Base-by-base conservation (phyloP, 2,329 filamentous ascomycete species). In the Fusarium equiseti region DNA sequence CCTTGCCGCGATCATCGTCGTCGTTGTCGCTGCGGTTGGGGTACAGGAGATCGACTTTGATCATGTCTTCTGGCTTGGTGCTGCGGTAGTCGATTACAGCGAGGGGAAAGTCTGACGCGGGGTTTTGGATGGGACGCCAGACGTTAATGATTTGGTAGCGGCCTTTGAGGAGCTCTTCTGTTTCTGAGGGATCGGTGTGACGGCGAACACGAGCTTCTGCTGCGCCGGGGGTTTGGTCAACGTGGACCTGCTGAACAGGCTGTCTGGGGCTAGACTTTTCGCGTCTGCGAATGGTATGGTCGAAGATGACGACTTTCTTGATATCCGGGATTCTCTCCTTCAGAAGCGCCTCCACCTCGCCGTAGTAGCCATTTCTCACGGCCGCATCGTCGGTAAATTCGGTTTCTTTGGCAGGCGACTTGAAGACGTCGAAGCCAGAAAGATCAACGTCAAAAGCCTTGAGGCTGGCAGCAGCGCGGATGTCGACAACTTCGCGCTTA, bases 241-340 rank as follows among this genome's bases (percentile, higher is more conserved):
- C 89, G 67, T 93, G 91, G 1, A 92, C 89, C 71, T 89, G 87
- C 77, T 91, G 88, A 0, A 93, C 90, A 0, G 91, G 91, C 68
- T 88, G 87, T 8, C 91, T 84, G 0, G 89, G 84, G 0, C 89
- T 82, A 3, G 81, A 77, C n/a, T 86, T 85, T 3, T 82, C 78
- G 22, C 86, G 81, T 9, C 86, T 81, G 3, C 91, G 86, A 71
- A 93, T 90, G 0, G 91, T 92, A 77, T 93, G 91, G 78, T 93
- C 91, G 76, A 93, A 93, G 63, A 92, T 90, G 63, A 89, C 84
- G 13, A 93, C 85, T 65, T 88, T 88, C 57, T 86, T 87, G 55
- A 90, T 81, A 1, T 83, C 86, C 0, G 85, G 82, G 1, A 91
- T 81, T 46, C 86, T 86, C 29, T 83, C 78, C 15, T 83, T 83